Percentiles rank a stretch among this genome's conserved stretches.
Evolutionary conservation across 2,329 filamentous ascomycete species (phyloP).

Genomic region (Bretziella fagacearum): DNA sequence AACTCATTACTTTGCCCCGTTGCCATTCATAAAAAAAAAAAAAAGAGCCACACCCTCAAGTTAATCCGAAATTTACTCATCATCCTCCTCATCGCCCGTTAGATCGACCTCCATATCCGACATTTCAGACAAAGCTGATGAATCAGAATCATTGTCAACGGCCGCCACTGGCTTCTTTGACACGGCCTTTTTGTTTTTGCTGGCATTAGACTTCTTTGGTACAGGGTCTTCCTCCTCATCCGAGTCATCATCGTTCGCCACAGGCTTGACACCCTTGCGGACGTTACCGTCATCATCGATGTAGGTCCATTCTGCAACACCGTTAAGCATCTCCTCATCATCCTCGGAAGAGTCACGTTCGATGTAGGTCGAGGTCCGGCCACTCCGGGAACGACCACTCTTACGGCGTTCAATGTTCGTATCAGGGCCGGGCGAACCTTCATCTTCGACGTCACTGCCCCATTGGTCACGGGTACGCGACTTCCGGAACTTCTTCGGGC

Average conservation of each 20-base stretch:
- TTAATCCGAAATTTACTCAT: constrained; percentile 3
- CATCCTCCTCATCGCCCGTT: constrained; percentile 3
- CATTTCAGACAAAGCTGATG: constrained; percentile 13
- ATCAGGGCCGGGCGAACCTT: constrained; percentile 6
- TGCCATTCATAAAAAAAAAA: neutral
- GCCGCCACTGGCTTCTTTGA: no score
- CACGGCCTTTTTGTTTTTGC: constrained; percentile 3
- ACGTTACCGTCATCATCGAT: constrained; percentile 20
- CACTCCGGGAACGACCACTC: constrained; percentile 33
- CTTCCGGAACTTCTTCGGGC: constrained; percentile 10
- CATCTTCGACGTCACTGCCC: constrained; percentile 17
- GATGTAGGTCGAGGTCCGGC: constrained; percentile 28
- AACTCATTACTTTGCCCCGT: neutral
- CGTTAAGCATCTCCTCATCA: constrained; percentile 44
- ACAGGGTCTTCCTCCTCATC: constrained; percentile 17
- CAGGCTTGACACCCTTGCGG: constrained; percentile 16
- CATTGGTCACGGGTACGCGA: constrained; percentile 9
- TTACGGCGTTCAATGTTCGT: constrained; percentile 34
- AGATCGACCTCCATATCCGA: constrained; percentile 12
- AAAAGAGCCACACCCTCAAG: neutral
- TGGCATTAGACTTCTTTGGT: constrained; percentile 5
- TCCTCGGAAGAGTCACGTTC: constrained; percentile 42
- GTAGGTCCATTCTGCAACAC: constrained; percentile 43
- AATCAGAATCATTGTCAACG: constrained; percentile 9
- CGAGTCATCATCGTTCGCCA: constrained; percentile 15